Conservation (phyloP, 2,329 filamentous ascomycete species). For the Xylaria sp. region DNA sequence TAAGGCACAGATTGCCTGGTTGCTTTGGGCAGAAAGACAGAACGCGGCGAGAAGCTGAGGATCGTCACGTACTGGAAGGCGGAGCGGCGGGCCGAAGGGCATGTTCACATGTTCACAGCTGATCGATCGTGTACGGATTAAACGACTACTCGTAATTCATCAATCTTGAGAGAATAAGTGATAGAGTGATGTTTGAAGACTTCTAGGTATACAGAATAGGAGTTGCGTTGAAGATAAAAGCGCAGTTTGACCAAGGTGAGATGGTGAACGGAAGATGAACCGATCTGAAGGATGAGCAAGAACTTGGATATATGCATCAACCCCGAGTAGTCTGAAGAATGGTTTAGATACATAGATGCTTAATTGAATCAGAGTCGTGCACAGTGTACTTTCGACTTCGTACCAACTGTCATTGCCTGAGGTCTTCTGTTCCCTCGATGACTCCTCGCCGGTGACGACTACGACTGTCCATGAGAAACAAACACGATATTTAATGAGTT, state of each 20-base stretch:
- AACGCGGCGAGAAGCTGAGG: too few relatives aligned
- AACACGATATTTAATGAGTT: too few relatives aligned
- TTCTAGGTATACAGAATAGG: too few relatives aligned
- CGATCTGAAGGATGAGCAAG: neutral
- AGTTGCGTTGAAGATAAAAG: too few relatives aligned
- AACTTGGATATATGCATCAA: neutral
- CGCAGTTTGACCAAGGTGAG: neutral
- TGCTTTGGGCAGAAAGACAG: too few relatives aligned
- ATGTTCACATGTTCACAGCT: neutral
- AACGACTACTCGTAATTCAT: too few relatives aligned
- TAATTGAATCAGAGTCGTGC: neutral
- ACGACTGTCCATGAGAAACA: too few relatives aligned
- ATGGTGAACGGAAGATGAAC: neutral
- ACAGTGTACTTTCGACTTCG: neutral
- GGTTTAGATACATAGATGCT: neutral
- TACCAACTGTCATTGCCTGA: neutral
- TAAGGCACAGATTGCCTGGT: too few relatives aligned
- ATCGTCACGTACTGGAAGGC: neutral
- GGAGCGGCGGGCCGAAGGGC: neutral
- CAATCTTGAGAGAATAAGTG: too few relatives aligned
- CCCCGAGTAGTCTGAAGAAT: neutral
- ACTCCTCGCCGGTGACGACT: constrained; percentile 1
- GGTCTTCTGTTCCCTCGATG: neutral
- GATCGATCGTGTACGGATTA: too few relatives aligned
- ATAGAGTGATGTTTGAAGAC: too few relatives aligned